Percentiles rank a stretch among this genome's conserved stretches.
phyloP scores from a whole-genome alignment of 176 grass and related monocot species.

The Eleusine coracana region DNA sequence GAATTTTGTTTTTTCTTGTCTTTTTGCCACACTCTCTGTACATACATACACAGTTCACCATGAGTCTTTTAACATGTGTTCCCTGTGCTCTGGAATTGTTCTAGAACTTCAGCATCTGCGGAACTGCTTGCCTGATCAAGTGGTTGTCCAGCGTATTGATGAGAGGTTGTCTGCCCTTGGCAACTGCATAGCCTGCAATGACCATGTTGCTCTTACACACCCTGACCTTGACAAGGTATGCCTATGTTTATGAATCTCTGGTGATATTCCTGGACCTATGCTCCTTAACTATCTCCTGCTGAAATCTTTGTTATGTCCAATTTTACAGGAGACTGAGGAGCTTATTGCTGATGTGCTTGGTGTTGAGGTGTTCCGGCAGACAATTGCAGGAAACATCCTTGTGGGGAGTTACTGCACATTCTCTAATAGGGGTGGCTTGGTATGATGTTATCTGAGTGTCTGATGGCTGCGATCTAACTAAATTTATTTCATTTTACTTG shows the following conservation, averaged over 20 bases:
- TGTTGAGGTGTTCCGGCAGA: slow-evolving; percentile 93
- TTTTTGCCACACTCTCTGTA: neutral
- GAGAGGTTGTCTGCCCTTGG: slow-evolving; percentile 88
- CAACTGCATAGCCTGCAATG: slow-evolving; percentile 90
- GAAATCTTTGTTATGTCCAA: neutral
- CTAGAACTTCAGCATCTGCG: slow-evolving; percentile 94
- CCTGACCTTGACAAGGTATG: slow-evolving; percentile 93
- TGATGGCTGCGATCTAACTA: neutral
- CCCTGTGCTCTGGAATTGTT: slow-evolving; percentile 33
- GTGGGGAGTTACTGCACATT: slow-evolving; percentile 90
- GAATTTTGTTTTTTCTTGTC: neutral
- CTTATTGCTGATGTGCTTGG: slow-evolving; percentile 92
- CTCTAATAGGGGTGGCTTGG: slow-evolving; percentile 91
- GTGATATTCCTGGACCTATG: neutral
- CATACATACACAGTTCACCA: neutral
- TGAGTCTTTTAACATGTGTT: neutral
- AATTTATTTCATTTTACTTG: neutral
- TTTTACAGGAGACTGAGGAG: slow-evolving; percentile 83
- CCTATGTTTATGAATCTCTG: neutral
- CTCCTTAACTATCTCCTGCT: neutral
- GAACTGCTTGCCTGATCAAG: slow-evolving; percentile 94
- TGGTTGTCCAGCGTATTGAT: slow-evolving; percentile 93
- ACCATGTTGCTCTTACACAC: slow-evolving; percentile 99
- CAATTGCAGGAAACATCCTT: slow-evolving; percentile 90
- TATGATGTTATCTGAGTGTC: slow-evolving; percentile 20